Evolutionary conservation across 768 basidiomycete species (phyloP), one percentile per base, ranked within the genome.

Genomic region (Pleurotus platypus): DNA sequence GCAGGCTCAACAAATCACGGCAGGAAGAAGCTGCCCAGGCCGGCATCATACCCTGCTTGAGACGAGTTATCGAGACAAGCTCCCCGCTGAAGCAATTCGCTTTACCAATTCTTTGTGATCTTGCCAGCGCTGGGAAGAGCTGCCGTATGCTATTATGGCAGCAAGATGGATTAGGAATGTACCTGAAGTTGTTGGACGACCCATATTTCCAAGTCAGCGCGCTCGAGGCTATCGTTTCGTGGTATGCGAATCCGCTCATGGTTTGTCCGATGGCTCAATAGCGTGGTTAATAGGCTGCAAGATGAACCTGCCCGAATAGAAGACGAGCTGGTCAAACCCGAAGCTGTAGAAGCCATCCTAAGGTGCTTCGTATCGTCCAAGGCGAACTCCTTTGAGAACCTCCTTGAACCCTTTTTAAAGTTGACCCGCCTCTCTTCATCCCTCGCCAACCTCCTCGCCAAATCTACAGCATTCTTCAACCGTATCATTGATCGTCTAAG

Each of bases 11-110:
- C 73, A 97, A 97, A 72, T 83, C 86, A 2, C 79, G 97, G 50
- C 96, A 98, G 69, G 97, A 98, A 71, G 97, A 98, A 70, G 94
- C 97, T 11, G 96, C 95, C 1, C 89, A 94, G 66, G 93, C 93
- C 6, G 96, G 95, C 9, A 93, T 97, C 57, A 87, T 99, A 22
- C 95, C 97, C 2, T 84, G 90, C 62, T 80, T 99, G 42, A 91
- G 94, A 70, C 85, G 86, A 4, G 89, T 98, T 55, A 92, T 97
- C 61, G 84, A 87, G 66, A 87, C 86, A 5, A 89, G 84, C 59
- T 97, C 95, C 7, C 96, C 94, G 0, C 80, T 98, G 66, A 96
- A 94, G 70, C 95, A 99, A 65, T 98, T 99, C 65, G 97, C 96
- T 0, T 77, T 99, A 38, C 96, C 97, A 0, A 95, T 99, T 61